Percentiles rank a stretch among this genome's conserved stretches.
These are phyloP conservation scores for Botrytis galanthina DNA, from an alignment of 2,329 filamentous ascomycete species.

Conservation along the genomic window DNA sequence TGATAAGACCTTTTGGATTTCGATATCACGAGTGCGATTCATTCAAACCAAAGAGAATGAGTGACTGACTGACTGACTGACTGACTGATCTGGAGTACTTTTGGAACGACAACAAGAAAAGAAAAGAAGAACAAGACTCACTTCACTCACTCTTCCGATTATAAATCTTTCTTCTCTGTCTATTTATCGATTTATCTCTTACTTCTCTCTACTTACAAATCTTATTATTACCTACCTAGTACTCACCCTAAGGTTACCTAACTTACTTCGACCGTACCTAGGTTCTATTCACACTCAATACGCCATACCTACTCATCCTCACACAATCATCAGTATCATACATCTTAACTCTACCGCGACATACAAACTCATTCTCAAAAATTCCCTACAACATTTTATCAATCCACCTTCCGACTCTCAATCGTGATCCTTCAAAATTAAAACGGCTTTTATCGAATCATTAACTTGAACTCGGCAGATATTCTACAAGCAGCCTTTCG, in stretches of 20 bases:
- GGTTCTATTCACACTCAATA: background rate
- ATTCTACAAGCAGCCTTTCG: conserved; percentile 8
- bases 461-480: conserved; percentile 17
- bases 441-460: background rate
- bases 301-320: conserved; percentile 2
- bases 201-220: background rate
- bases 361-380: background rate
- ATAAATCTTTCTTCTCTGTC: background rate
- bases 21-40: conserved; percentile 1
- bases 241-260: no score
- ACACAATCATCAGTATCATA: conserved; percentile 2
- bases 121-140: background rate
- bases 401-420: background rate
- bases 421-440: background rate
- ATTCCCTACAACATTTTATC: no score
- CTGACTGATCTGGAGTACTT: background rate
- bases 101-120: background rate
- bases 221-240: background rate
- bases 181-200: background rate
- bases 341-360: background rate
- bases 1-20: background rate
- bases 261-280: background rate
- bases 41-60: background rate
- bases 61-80: background rate
- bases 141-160: background rate